Conservation (phyloP, 768 basidiomycete species). For the Mycena latifolia region DNA sequence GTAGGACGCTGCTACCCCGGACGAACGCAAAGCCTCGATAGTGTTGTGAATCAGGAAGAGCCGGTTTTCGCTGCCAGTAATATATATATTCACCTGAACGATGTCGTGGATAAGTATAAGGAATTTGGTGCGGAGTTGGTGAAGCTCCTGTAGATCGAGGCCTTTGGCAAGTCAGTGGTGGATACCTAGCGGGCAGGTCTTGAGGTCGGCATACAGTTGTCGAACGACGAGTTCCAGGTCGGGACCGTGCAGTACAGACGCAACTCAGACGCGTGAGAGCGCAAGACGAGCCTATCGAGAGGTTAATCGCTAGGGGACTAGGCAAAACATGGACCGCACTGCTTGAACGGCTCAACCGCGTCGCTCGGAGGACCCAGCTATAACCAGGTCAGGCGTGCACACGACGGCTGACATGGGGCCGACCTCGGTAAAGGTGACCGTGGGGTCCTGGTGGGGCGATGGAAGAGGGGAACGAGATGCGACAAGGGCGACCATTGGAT, state of each 20-base stretch:
- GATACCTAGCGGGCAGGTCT: background rate
- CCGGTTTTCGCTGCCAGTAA: too few relatives aligned
- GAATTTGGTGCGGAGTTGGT: slow-evolving; percentile 72
- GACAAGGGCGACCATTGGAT: slow-evolving; percentile 21
- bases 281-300: slow-evolving; percentile 57
- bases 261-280: slow-evolving; percentile 60
- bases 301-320: background rate
- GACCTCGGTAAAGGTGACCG: slow-evolving; percentile 22
- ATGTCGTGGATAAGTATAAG: slow-evolving; percentile 75
- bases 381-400: slow-evolving; percentile 37
- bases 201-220: slow-evolving; percentile 62
- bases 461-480: background rate
- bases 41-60: slow-evolving; percentile 77
- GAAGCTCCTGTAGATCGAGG: slow-evolving; percentile 76
- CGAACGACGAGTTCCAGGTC: slow-evolving; percentile 70
- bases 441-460: background rate
- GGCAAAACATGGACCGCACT: slow-evolving; percentile 53
- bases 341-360: slow-evolving; percentile 72
- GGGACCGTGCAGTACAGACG: slow-evolving; percentile 76
- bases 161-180: slow-evolving; percentile 48
- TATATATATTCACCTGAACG: too few relatives aligned
- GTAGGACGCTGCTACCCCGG: slow-evolving; percentile 76
- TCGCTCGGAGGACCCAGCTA: slow-evolving; percentile 67
- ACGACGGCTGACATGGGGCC: background rate
- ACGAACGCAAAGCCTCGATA: slow-evolving; percentile 67